Evolutionary conservation across 805 yeast species (phyloP), one percentile per base, ranked within the genome.

Genomic region (Hanseniaspora taiwanica): DNA sequence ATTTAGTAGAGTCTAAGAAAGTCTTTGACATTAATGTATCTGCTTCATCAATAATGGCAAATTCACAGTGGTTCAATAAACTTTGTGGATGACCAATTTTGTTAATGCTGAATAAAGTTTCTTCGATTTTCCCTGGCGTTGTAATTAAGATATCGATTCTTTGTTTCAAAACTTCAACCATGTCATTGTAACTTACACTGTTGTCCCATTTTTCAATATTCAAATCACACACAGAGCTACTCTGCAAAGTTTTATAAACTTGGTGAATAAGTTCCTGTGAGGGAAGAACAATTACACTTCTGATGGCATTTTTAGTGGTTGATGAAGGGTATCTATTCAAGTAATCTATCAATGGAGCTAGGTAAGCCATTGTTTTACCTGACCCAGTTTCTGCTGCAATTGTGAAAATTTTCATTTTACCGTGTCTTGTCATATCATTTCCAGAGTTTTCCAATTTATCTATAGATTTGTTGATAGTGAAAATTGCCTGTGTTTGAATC

Each of bases 311-410:
- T 40, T 61, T 68, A 9, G 53, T 45, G 33, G 55, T 48, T 16
- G 46, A 45, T 18, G 55, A 52, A 4, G 63, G 66, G 38, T 71
- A 74, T 43, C 78, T 76, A 44, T 75, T 72, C 46, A 87, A 58
- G 46, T 72, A 74, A 37, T 84, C 80, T 29, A 87, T 46, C 27
- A 89, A 46, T 0, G 95, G 87, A 0, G 81, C 75, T 44, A 91
- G 54, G 53, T 87, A 89, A 0, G 96, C 86, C 77, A 94, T 76
- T 0, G 98, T 89, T 55, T 89, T 89, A 7, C 98, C 98, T 0
- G 94, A 81, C 0, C 98, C 98, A 0, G 98, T 89, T 56, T 91
- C 97, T 2, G 96, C 95, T 1, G 97, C 96, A 40, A 89, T 59
- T 2, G 91, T 74, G 64, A 74, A 84, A 1, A 78, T 70, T 47